Base-by-base conservation (phyloP, 169 alveolate species). In the Plasmodium gonderi region DNA sequence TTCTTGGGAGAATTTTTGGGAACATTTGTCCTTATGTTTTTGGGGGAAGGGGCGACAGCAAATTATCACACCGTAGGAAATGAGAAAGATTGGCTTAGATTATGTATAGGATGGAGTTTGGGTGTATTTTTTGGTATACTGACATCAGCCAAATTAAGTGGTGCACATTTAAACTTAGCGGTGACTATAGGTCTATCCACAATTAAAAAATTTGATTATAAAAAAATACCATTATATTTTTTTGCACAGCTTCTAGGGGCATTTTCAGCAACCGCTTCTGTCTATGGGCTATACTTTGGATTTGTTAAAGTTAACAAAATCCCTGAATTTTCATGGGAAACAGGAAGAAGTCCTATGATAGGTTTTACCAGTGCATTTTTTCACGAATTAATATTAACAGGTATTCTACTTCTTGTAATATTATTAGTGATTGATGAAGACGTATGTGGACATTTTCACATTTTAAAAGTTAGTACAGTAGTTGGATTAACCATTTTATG, bases 141-240 rank as follows among this genome's bases (percentile, higher is more conserved):
- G 31, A 79, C 82, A 47, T 65, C 93, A 40, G 76, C 90, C 69
- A 80, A 89, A 72, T 67, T 91, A 49, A 83, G 93, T 51, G 95
- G 92, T 75, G 95, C 95, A 47, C 95, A 91, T 81, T 79, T 91
- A 75, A 91, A 91, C 65, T 80, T 89, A 23, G 95, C 95, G 1
- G 95, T 91, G 11, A 45, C 95, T 1, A 8, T 82, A 5, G 92
- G 91, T 4, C 49, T 79, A 51, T 33, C 93, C 31, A 65, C 78
- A 8, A 76, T 76, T 29, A 80, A 91, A 51, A 85, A 80, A 38
- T 83, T 91, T 85, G 91, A 85, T n/a, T 80, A 69, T 47, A 81
- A 74, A 65, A 72, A 91, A 38, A 68, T 91, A 42, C 95, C 92
- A 23, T 23, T 79, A 64, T 91, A 91, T 69, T 78, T 91, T 60